Base-by-base conservation (phyloP, 1,284 basidiomycete species). In the Heterobasidion irregulare region DNA sequence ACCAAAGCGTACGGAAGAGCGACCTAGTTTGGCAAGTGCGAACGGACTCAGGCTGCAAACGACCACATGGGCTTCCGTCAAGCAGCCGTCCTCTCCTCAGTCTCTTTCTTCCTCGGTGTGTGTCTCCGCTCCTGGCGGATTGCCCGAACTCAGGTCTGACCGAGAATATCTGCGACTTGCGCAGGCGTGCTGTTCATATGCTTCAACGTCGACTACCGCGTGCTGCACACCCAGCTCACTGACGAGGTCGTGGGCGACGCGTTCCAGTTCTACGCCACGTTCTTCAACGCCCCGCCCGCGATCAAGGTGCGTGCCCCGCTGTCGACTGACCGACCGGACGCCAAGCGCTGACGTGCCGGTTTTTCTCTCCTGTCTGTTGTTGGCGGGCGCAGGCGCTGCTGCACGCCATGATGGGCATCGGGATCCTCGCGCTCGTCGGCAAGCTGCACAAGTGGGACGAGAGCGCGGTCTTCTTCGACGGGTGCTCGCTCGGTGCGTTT, bases 401-500 rank as follows among this genome's bases (percentile, higher is more conserved):
- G 59, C 92, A 95, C 69, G 87, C 80, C 43, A 83, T 94, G 67
- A 78, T 92, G 56, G 86, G 80, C 15, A 75, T 93, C 8, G 89
- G 90, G 15, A 67, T 95, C 47, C 61, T 87, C 33, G 85, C 84
- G 4, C 75, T 93, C 54, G 64, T 92, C 13, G 76, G 81, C 54
- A 95, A 95, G 70, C 74, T 95, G 58, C 77, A 89, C 70, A 80
- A 76, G 60, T 95, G 92, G 91, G 84, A 85, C 67, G 92, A 95
- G 64, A 91, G 87, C 62, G 93, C 93, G 13, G 80, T 94, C 73
- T 93, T 91, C 74, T 96, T 96, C 67, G 93, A 95, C 69, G 93
- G 93, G 43, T 84, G 86, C 33, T 84, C 83, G 61, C 72, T 94
- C 58, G 89, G 92, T 93, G 61, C 63, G 77, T 58, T 26, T 15